Percentiles rank a stretch among this genome's conserved stretches.
Evolutionary conservation across 73 alveolate species (phyloP).

Genomic region (Paramecium bursaria): DNA sequence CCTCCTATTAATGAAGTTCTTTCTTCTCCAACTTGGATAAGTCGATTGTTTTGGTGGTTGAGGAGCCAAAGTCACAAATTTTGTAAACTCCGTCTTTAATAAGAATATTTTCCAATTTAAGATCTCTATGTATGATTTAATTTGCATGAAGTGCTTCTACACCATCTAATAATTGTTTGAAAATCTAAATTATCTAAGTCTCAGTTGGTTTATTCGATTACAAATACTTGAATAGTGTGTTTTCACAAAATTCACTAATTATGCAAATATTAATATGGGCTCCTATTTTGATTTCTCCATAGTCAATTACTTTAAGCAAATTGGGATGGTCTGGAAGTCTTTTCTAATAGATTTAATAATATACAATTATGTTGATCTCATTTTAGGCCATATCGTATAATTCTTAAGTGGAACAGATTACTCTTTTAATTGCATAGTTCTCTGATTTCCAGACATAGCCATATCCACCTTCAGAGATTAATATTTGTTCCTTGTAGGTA

Average conservation of each 20-base stretch:
- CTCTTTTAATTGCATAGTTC: constrained; percentile 5
- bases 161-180: constrained; percentile 74
- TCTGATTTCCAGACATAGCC: constrained; percentile 17
- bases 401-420: background rate
- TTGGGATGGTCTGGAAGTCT: constrained; percentile 70
- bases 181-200: constrained; percentile 25
- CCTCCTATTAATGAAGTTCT: constrained; percentile 77
- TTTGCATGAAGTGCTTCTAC: constrained; percentile 80
- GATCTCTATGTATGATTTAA: constrained; percentile 92
- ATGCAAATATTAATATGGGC: constrained; percentile 21
- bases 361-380: constrained; percentile 22
- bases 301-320: constrained; percentile 45
- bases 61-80: constrained; percentile 96
- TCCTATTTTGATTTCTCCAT: constrained; percentile 26
- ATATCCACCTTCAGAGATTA: constrained; percentile 6
- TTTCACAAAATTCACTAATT: constrained; percentile 63
- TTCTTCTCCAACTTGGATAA: constrained; percentile 56
- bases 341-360: constrained; percentile 28
- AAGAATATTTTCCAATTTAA: constrained; percentile 91
- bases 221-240: background rate
- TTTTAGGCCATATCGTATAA: background rate
- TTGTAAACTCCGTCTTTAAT: constrained; percentile 82
- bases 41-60: constrained; percentile 76
- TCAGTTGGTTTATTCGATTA: constrained; percentile 42
- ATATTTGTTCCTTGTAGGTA: background rate